Percentiles rank a stretch among this genome's conserved stretches.
Conservation (phyloP, 768 basidiomycete species). For the Kondoa malvinella region DNA sequence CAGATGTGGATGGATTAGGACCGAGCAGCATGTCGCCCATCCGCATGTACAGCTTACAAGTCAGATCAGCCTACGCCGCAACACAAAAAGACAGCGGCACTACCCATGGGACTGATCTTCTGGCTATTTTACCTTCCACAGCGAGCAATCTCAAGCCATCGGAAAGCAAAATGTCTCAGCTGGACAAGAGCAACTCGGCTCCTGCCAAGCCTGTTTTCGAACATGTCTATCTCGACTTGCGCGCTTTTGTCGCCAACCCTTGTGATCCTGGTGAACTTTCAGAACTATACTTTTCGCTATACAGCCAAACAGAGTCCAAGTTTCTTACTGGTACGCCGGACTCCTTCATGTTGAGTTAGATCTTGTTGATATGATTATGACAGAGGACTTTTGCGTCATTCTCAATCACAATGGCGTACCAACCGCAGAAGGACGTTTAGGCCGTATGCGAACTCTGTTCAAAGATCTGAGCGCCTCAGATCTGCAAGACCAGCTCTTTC, state of each 20-base stretch:
- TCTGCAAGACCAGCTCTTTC: slow-evolving; percentile 63
- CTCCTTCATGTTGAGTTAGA: no score
- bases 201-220: slow-evolving; percentile 47
- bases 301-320: slow-evolving; percentile 57
- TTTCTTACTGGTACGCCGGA: no score
- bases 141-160: slow-evolving; percentile 20
- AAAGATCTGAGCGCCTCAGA: slow-evolving; percentile 73
- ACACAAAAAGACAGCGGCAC: not conserved
- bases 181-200: not conserved
- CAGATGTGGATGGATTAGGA: slow-evolving; percentile 78
- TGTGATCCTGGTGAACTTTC: slow-evolving; percentile 82
- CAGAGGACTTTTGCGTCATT: slow-evolving; percentile 80
- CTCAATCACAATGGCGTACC: slow-evolving; percentile 68
- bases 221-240: slow-evolving; percentile 75
- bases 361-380: no score
- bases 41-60: slow-evolving; percentile 80
- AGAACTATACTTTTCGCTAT: slow-evolving; percentile 85
- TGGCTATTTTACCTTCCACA: not conserved
- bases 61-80: slow-evolving; percentile 29
- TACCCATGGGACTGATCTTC: slow-evolving; percentile 7
- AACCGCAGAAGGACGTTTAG: slow-evolving; percentile 39
- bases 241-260: slow-evolving; percentile 77
- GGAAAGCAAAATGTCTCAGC: slow-evolving; percentile 20
- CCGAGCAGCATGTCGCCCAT: slow-evolving; percentile 40
- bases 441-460: slow-evolving; percentile 67